Percentiles rank a stretch among this genome's conserved stretches.
These are phyloP conservation scores for Alternaria tenuissima DNA, from an alignment of 2,329 filamentous ascomycete species.

Conservation along the genomic window DNA sequence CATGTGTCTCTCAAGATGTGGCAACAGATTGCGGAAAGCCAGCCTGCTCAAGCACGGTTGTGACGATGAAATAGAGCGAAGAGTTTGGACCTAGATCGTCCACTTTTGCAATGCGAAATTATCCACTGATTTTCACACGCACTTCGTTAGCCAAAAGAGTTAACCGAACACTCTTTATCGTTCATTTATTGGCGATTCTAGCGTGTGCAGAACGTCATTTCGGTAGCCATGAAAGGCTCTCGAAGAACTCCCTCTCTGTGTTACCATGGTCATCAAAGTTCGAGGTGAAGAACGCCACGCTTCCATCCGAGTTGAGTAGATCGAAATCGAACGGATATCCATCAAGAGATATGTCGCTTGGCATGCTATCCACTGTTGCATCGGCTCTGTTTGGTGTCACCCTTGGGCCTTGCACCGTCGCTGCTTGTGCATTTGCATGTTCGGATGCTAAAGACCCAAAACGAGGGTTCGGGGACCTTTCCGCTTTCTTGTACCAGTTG, in stretches of 20 bases:
- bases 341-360: conserved; percentile 2
- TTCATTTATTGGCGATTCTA: not conserved
- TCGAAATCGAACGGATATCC: conserved; percentile 22
- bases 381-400: not conserved
- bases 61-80: not conserved
- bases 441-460: not conserved
- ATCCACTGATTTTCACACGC: not conserved
- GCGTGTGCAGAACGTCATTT: not conserved
- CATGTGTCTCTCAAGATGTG: conserved; percentile 14
- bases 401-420: not conserved
- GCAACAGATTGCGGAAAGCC: not conserved
- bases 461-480: not conserved
- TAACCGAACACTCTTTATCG: not conserved
- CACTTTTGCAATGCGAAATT: not conserved
- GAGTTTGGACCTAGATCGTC: not conserved
- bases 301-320: conserved; percentile 15
- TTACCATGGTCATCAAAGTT: conserved; percentile 11
- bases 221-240: conserved; percentile 13
- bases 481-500: conserved; percentile 15
- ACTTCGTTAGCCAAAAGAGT: not conserved
- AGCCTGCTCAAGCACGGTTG: conserved; percentile 4
- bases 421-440: not conserved
- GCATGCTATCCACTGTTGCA: not conserved
- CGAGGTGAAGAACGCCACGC: conserved; percentile 17
- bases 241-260: conserved; percentile 17